These are phyloP conservation scores for Spencermartinsiella ligniputridi DNA, from an alignment of 1,139 yeast species.

Conservation along the genomic window DNA sequence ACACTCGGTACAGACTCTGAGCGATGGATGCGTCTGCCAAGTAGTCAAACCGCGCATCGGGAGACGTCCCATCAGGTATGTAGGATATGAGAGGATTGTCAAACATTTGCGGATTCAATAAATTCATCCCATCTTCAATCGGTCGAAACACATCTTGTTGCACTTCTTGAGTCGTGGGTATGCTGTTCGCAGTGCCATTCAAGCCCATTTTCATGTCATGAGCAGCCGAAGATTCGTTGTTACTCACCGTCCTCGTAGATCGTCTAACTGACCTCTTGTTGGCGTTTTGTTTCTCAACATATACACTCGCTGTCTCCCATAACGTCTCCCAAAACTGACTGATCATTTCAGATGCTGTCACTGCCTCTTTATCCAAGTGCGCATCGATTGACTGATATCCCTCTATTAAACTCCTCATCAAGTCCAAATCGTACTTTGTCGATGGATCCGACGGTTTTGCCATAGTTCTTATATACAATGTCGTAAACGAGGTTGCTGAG, in stretches of 20 bases:
- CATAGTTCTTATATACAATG: slow-evolving; percentile 27
- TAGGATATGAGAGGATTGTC: neutral
- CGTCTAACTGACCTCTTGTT: neutral
- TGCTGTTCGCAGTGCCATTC: neutral
- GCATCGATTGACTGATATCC: slow-evolving; percentile 8
- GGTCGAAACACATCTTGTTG: neutral
- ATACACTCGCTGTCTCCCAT: slow-evolving; percentile 12
- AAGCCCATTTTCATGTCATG: too few relatives aligned
- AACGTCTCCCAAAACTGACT: slow-evolving; percentile 18
- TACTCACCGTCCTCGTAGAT: neutral
- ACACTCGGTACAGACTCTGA: slow-evolving; percentile 21
- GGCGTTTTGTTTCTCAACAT: slow-evolving; percentile 13
- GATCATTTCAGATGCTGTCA: neutral
- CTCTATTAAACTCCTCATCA: slow-evolving; percentile 16
- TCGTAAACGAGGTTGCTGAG: slow-evolving; percentile 24
- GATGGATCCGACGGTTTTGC: slow-evolving; percentile 23
- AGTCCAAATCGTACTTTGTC: slow-evolving; percentile 23
- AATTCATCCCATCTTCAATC: neutral
- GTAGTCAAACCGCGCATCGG: slow-evolving; percentile 5
- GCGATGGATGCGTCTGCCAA: slow-evolving; percentile 17
- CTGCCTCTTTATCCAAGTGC: slow-evolving; percentile 1
- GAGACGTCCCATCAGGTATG: neutral
- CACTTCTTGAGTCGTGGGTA: neutral
- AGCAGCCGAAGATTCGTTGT: neutral
- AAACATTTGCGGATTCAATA: neutral